These are phyloP conservation scores for Geum urbanum DNA, from an alignment of 306 rosid genomes.

Conservation along the genomic window DNA sequence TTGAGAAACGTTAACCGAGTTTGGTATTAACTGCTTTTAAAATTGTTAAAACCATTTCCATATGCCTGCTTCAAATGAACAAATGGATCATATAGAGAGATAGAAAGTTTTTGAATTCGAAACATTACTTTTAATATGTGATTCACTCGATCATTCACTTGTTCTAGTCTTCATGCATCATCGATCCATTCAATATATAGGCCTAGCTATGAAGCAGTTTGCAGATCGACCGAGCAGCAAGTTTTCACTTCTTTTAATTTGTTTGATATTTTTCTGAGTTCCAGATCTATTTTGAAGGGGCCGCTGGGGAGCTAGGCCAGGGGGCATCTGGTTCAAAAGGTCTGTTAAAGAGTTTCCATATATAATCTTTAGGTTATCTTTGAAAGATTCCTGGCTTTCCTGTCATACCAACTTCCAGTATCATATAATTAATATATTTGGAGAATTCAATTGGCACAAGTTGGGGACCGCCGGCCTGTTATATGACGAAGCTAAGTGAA, in stretches of 20 bases:
- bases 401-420: constrained; percentile 30
- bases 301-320: neutral
- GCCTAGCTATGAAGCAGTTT: neutral
- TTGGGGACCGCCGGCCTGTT: constrained; percentile 18
- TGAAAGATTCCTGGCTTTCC: constrained; percentile 55
- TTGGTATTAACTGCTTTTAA: no score
- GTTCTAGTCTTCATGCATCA: neutral
- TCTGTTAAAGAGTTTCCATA: constrained; percentile 25
- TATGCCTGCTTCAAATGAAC: no score
- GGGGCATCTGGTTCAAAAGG: constrained; percentile 46
- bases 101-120: no score
- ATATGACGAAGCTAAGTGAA: neutral
- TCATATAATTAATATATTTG: neutral
- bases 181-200: neutral
- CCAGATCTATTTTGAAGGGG: constrained; percentile 15
- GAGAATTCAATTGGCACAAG: constrained; percentile 8
- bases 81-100: no score
- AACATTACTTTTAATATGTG: neutral
- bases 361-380: constrained; percentile 45
- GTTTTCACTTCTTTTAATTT: neutral
- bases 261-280: constrained; percentile 27
- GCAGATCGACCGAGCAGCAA: no score
- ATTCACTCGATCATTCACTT: neutral
- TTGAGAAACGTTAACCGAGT: no score
- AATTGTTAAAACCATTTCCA: no score